Conservation (phyloP, 2,329 filamentous ascomycete genomes). For the Aspergillus ochraceus region DNA sequence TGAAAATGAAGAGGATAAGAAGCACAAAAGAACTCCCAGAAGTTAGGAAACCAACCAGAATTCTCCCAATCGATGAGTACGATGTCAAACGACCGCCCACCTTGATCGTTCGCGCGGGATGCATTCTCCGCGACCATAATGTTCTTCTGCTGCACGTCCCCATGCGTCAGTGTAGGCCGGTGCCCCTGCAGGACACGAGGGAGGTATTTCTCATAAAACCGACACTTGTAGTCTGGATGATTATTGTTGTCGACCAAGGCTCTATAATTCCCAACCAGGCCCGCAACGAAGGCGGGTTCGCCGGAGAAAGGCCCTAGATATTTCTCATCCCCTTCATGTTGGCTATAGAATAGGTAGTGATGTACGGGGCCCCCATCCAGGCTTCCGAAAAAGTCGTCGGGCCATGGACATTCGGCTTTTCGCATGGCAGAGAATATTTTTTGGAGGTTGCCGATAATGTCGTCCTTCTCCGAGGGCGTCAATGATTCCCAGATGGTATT, state of each 20-base stretch:
- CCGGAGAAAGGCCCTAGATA: conserved; percentile 26
- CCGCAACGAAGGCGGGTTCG: conserved; percentile 27
- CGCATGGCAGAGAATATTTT: conserved; percentile 23
- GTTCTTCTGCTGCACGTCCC: conserved; percentile 27
- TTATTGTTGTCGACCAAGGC: conserved; percentile 19
- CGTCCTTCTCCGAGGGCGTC: conserved; percentile 25
- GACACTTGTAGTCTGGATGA: conserved; percentile 25
- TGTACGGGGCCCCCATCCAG: conserved; percentile 24
- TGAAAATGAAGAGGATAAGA: conserved; percentile 17
- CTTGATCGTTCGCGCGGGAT: conserved; percentile 19
- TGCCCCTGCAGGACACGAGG: conserved; percentile 26
- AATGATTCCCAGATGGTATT: conserved; percentile 28
- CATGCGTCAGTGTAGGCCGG: conserved; percentile 31
- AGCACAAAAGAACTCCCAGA: conserved; percentile 30
- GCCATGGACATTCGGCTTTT: conserved; percentile 24
- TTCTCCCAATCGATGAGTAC: conserved; percentile 30
- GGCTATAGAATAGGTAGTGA: conserved; percentile 29
- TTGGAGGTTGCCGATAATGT: conserved; percentile 26
- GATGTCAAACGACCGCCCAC: conserved; percentile 29
- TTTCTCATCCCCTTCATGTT: conserved; percentile 7
- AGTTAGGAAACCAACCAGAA: conserved; percentile 30
- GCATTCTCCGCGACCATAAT: conserved; percentile 17
- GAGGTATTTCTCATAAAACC: conserved; percentile 29
- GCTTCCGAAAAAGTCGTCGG: conserved; percentile 25
- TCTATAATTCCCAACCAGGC: conserved; percentile 26